Conservation (phyloP, 2,329 filamentous ascomycete species). For the Exophiala sp. region DNA sequence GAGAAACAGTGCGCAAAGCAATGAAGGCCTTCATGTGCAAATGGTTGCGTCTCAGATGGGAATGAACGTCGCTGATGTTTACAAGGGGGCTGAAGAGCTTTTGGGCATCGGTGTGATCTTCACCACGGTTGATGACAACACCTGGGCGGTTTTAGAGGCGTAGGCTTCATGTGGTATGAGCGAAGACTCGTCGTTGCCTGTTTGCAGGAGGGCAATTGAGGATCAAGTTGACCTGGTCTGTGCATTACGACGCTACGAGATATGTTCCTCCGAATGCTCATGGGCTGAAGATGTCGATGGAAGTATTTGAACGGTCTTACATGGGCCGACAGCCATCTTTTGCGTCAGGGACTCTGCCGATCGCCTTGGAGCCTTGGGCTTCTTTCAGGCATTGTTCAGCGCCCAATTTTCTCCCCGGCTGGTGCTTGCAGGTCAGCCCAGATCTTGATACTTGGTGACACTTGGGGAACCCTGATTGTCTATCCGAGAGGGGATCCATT, state of each 20-base stretch:
- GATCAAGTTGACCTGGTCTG: background rate
- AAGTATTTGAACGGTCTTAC: too few relatives aligned
- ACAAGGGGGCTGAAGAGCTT: constrained; percentile 75
- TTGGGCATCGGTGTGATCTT: constrained; percentile 69
- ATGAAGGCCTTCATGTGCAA: constrained; percentile 78
- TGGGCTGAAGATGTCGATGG: too few relatives aligned
- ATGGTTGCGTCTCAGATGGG: constrained; percentile 62
- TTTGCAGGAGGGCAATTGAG: background rate
- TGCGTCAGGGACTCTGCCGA: too few relatives aligned
- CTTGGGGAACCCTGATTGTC: too few relatives aligned
- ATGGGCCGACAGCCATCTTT: too few relatives aligned
- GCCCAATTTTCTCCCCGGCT: too few relatives aligned
- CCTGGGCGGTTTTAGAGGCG: constrained; percentile 73
- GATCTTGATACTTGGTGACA: too few relatives aligned
- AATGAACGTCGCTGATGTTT: constrained; percentile 64
- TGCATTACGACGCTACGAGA: constrained; percentile 13
- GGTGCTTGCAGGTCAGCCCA: too few relatives aligned
- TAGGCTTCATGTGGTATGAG: background rate
- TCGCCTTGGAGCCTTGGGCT: too few relatives aligned
- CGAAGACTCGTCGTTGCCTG: background rate
- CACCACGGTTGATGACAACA: constrained; percentile 87
- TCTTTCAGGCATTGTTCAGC: too few relatives aligned
- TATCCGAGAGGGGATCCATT: too few relatives aligned
- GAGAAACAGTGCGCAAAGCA: constrained; percentile 60
- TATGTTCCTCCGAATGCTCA: background rate